These are phyloP conservation scores for Kodamaea jinghongensis DNA, from an alignment of 805 yeast species.

Conservation along the genomic window DNA sequence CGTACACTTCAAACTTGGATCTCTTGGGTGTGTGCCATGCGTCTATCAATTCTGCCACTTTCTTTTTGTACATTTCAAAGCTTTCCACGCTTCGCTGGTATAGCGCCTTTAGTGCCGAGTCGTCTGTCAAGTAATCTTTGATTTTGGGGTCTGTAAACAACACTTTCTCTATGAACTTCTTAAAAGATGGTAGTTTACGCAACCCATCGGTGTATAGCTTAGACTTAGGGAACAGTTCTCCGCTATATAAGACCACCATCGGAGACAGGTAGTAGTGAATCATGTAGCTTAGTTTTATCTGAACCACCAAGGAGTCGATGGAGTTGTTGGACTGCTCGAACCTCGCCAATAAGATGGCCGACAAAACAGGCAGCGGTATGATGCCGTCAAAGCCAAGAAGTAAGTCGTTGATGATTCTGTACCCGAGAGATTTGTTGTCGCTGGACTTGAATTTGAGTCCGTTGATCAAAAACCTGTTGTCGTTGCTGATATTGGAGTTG, in stretches of 20 bases:
- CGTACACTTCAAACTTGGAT: slow-evolving; percentile 27
- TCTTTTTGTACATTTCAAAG: slow-evolving; percentile 24
- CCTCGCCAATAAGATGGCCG: slow-evolving; percentile 30
- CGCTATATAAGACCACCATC: slow-evolving; percentile 21
- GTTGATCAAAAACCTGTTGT: slow-evolving; percentile 24
- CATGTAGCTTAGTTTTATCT: slow-evolving; percentile 37
- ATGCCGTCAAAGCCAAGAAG: slow-evolving; percentile 23
- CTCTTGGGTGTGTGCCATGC: slow-evolving; percentile 15
- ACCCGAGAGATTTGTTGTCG: slow-evolving; percentile 33
- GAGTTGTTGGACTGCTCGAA: slow-evolving; percentile 41
- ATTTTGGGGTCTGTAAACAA: slow-evolving; percentile 12
- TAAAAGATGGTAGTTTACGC: slow-evolving; percentile 36
- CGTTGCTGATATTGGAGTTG: slow-evolving; percentile 29
- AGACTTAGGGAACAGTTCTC: slow-evolving; percentile 6
- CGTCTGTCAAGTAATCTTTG: slow-evolving; percentile 15
- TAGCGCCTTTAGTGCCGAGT: slow-evolving; percentile 13
- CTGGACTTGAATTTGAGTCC: slow-evolving; percentile 32
- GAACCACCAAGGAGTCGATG: slow-evolving; percentile 37
- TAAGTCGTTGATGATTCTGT: slow-evolving; percentile 31
- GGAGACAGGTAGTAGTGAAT: slow-evolving; percentile 41
- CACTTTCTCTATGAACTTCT: slow-evolving; percentile 28
- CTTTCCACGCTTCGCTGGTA: slow-evolving; percentile 16
- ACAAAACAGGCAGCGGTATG: slow-evolving; percentile 16
- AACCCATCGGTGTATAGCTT: slow-evolving; percentile 22
- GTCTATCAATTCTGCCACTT: slow-evolving; percentile 25